Evolutionary conservation across 768 basidiomycete species (phyloP).

Genomic region (Austroboletus eburneus): DNA sequence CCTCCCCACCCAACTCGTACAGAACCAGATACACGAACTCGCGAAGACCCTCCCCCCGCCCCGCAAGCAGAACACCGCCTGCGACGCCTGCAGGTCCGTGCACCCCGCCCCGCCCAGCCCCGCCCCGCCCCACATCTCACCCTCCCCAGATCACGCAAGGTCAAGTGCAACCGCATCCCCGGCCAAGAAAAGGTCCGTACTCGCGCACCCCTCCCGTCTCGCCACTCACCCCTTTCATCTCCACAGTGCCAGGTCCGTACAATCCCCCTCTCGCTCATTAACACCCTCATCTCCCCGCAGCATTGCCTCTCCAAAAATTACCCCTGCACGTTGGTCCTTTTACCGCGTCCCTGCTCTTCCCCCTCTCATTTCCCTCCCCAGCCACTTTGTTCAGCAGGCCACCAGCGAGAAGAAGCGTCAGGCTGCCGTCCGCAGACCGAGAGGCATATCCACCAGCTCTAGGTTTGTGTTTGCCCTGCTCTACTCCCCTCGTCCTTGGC

Average conservation of each 20-base stretch:
- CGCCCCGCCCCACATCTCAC: slow-evolving; percentile 1
- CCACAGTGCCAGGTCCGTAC: slow-evolving; percentile 61
- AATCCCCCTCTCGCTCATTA: slow-evolving; percentile 13
- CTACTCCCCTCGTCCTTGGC: slow-evolving; percentile 10
- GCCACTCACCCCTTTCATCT: slow-evolving; percentile 14
- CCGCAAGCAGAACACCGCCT: slow-evolving; percentile 89
- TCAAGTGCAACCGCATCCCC: slow-evolving; percentile 80
- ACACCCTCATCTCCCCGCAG: slow-evolving; percentile 33
- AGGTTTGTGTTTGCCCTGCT: slow-evolving; percentile 34
- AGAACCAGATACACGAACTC: slow-evolving; percentile 79
- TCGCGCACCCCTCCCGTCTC: slow-evolving; percentile 9
- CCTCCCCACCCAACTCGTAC: slow-evolving; percentile 62
- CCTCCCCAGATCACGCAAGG: slow-evolving; percentile 69
- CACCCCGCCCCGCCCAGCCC: neutral
- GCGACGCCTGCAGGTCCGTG: slow-evolving; percentile 82
- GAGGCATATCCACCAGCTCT: slow-evolving; percentile 51
- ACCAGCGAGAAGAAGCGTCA: slow-evolving; percentile 80
- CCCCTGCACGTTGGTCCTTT: slow-evolving; percentile 77
- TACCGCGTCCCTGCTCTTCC: slow-evolving; percentile 13
- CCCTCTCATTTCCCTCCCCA: slow-evolving; percentile 29
- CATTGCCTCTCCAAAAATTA: slow-evolving; percentile 87
- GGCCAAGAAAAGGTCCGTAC: slow-evolving; percentile 73
- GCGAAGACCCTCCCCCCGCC: slow-evolving; percentile 80
- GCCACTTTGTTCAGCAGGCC: slow-evolving; percentile 79
- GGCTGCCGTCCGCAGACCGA: slow-evolving; percentile 56